Base-by-base conservation (phyloP, 2,329 filamentous ascomycete genomes). In the Escovopsis sp. region DNA sequence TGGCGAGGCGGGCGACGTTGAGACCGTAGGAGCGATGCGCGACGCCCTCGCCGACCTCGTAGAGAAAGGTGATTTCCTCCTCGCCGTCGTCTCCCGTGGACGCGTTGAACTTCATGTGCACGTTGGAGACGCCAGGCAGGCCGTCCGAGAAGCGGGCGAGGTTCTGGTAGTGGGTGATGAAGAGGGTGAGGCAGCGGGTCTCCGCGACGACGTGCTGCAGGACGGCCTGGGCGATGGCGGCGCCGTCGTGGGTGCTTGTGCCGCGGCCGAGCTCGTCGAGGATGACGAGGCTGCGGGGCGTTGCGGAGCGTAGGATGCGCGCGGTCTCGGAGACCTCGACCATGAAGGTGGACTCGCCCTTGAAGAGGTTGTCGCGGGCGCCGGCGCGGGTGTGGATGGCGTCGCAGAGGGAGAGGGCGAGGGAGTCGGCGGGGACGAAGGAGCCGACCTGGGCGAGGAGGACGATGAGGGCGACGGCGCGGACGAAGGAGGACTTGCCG, bases 131-230 rank as follows among this genome's bases (percentile, higher is more conserved):
- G 3, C 72, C 69, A 6, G 68, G 60, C 45, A 93, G 82, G 2
- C 76, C 77, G 26, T 78, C 73, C 9, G 80, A 81, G 48, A 94
- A 72, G 38, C 68, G 66, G 9, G 79, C 77, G 1, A 98, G 73
- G 49, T 80, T 81, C 64, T 98, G 91, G 60, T 98, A 98, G 64
- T 98, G 91, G 4, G 91, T 98, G 59, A 98, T 94, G 67, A 98
- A 98, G 36, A 98, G 70, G 6, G 86, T 94, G 38, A 95, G 69
- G 47, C 85, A 85, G 42, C 73, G 70, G 1, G 80, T 73, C 12
- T 87, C 74, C 23, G 77, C 71, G 26, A 93, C 81, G 47, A 96
- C 75, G 55, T 93, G 80, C 45, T 89, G 78, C 6, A 98, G 70
- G 5, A 98, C 91, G 23, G 87, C 84, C 53, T 94, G 82, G 1